These are phyloP conservation scores for Sclerotiophoma versabilis DNA, from an alignment of 2,329 filamentous ascomycete genomes.

Conservation along the genomic window DNA sequence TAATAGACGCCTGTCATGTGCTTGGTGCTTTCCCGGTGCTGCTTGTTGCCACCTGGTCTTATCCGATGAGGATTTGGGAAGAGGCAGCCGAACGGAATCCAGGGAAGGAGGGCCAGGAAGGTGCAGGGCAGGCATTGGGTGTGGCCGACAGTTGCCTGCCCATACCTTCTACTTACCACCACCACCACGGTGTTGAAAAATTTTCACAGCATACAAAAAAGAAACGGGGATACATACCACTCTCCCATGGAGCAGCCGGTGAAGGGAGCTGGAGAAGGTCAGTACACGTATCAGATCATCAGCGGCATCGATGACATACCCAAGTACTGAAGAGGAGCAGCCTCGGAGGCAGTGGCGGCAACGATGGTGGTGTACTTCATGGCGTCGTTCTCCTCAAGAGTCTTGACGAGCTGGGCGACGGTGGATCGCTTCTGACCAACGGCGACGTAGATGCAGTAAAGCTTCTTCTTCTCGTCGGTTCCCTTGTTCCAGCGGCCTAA, in stretches of 20 bases:
- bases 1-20: too few species aligned
- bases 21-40: too few species aligned
- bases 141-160: too few species aligned
- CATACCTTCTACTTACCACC: too few species aligned
- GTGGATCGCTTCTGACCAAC: constrained; percentile 99
- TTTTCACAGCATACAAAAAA: too few species aligned
- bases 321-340: constrained; percentile 83
- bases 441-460: constrained; percentile 99
- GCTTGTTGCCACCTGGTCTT: too few species aligned
- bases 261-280: constrained; percentile 68
- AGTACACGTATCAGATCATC: neutral
- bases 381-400: constrained; percentile 98
- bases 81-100: too few species aligned
- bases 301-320: neutral
- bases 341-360: constrained; percentile 96
- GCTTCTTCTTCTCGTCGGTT: constrained; percentile 94
- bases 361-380: constrained; percentile 98
- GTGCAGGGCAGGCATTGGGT: too few species aligned
- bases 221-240: constrained; percentile 26
- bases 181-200: too few species aligned
- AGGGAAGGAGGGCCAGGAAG: too few species aligned
- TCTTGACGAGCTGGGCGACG: constrained; percentile 99
- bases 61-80: too few species aligned
- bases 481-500: constrained; percentile 75
- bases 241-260: constrained; percentile 63